Percentiles rank a stretch among this genome's conserved stretches.
These are phyloP conservation scores for Blastocystis sp. DNA, from an alignment of 352 stramenopile species.

Conservation along the genomic window DNA sequence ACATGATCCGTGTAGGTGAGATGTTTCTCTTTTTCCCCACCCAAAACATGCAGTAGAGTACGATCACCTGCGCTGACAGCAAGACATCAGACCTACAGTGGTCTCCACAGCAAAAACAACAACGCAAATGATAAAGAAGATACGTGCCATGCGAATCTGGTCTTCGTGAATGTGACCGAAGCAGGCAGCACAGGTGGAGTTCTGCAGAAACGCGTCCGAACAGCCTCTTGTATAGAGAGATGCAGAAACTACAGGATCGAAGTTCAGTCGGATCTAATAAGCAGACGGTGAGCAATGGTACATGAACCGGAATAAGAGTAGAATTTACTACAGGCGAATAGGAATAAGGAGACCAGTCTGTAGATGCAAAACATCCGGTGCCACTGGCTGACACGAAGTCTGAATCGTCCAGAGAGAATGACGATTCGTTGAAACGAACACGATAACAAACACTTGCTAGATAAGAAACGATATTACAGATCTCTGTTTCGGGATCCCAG, in stretches of 20 bases:
- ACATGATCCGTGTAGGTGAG: constrained; percentile 40
- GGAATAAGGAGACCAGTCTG: neutral
- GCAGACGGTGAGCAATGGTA: neutral
- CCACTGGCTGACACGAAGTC: neutral
- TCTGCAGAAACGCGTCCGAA: neutral
- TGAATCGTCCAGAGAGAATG: neutral
- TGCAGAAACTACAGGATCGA: constrained; percentile 10
- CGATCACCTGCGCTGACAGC: neutral
- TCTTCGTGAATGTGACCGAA: constrained; percentile 10
- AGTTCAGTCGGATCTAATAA: constrained; percentile 52
- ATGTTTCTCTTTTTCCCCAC: constrained; percentile 39
- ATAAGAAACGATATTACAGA: neutral
- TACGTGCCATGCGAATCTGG: neutral
- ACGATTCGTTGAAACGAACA: neutral
- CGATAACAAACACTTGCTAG: constrained; percentile 6
- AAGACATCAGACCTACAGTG: neutral
- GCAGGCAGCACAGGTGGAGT: neutral
- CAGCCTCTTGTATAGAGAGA: constrained; percentile 11
- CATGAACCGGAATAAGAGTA: neutral
- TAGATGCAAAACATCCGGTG: neutral
- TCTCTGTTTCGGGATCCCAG: neutral
- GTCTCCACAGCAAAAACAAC: neutral
- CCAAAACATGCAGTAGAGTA: constrained; percentile 14
- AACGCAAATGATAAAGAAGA: neutral
- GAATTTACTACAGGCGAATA: neutral